A percentile compares a stretch with the other conserved stretches of the same genome.
phyloP scores from a whole-genome alignment of 768 basidiomycete genomes.

The Floccularia luteovirens region DNA sequence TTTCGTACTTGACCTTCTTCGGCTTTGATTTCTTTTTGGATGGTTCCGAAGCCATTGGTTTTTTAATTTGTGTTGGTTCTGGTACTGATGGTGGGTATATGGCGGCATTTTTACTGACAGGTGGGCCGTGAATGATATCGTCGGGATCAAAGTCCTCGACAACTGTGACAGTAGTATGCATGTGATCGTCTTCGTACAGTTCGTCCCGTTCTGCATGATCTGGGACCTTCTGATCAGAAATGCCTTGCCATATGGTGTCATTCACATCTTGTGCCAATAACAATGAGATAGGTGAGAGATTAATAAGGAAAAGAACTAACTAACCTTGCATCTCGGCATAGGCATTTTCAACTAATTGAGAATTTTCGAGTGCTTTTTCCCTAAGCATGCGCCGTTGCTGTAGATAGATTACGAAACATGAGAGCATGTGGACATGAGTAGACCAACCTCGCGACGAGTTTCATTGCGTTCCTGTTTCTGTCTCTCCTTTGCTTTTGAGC shows the following conservation, averaged over 20 bases:
- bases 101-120: conserved; percentile 4
- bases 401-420: conserved; percentile 5
- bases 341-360: conserved; percentile 67
- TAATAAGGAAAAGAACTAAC: conserved; percentile 8
- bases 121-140: conserved; percentile 42
- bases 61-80: conserved; percentile 8
- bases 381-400: conserved; percentile 76
- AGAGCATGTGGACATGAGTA: conserved; percentile 10
- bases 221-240: conserved; percentile 20
- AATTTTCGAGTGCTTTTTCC: conserved; percentile 74
- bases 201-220: conserved; percentile 43
- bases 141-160: conserved; percentile 87
- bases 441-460: conserved; percentile 66
- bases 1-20: conserved; percentile 60
- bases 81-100: conserved; percentile 1
- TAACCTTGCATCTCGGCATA: conserved; percentile 47
- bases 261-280: conserved; percentile 26
- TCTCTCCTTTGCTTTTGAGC: conserved; percentile 64
- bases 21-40: conserved; percentile 20
- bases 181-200: conserved; percentile 79
- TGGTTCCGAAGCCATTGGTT: conserved; percentile 5
- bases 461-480: conserved; percentile 74
- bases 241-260: conserved; percentile 43
- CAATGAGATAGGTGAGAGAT: conserved; percentile 7
- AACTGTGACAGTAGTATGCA: conserved; percentile 84